Evolutionary conservation across 73 alveolate species (phyloP).

Genomic region (Blepharisma stoltei): DNA sequence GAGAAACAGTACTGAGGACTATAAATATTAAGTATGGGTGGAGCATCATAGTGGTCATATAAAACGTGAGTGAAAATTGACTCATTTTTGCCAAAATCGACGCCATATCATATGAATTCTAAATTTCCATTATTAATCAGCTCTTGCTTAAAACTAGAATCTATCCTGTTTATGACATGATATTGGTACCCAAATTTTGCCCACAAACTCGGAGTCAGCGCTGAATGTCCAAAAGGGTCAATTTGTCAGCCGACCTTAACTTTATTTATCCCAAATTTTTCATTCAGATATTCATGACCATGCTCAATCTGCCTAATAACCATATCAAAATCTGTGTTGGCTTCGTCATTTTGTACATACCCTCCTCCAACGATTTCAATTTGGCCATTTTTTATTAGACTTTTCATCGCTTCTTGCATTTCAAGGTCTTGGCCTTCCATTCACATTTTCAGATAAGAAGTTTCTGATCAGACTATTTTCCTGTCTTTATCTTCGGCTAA

Average conservation of each 20-base stretch:
- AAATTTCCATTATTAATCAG: background rate
- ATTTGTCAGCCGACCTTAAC: conserved; percentile 1
- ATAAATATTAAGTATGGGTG: background rate
- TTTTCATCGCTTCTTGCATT: background rate
- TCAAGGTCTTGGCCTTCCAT: background rate
- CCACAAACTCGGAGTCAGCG: background rate
- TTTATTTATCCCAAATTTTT: background rate
- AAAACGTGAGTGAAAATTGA: conserved; percentile 18
- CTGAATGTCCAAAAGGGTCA: conserved; percentile 28
- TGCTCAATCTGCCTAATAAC: background rate
- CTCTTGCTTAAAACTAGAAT: conserved; percentile 9
- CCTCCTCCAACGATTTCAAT: conserved; percentile 88
- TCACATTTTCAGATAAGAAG: background rate
- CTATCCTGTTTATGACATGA: background rate
- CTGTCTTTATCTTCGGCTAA: background rate
- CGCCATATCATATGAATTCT: background rate
- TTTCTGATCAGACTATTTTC: background rate
- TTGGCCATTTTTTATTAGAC: conserved; percentile 28
- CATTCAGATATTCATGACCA: background rate
- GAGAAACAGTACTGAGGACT: background rate
- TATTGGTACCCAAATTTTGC: background rate
- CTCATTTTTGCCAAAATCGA: background rate
- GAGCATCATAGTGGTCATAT: conserved; percentile 10
- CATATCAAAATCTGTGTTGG: conserved; percentile 71
- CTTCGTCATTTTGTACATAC: conserved; percentile 92